phyloP scores from a whole-genome alignment of 2,329 filamentous ascomycete genomes.

The Talaromyces sp. region DNA sequence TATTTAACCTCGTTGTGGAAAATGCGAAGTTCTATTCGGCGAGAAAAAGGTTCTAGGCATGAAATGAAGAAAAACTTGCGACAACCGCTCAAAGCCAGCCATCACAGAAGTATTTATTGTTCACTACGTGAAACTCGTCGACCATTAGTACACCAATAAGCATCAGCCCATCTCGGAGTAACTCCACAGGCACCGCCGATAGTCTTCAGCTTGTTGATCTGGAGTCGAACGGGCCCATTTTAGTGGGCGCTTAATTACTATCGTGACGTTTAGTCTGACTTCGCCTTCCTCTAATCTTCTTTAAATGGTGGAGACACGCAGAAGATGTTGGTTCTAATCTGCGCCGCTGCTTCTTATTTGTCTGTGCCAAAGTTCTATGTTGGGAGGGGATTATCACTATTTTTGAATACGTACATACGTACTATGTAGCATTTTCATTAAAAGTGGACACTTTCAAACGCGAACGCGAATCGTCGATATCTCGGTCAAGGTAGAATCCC shows the following conservation, averaged over 20 bases:
- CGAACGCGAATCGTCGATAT: not conserved
- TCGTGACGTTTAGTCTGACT: not conserved
- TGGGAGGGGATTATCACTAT: not conserved
- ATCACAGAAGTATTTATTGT: not conserved
- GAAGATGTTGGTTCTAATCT: not conserved
- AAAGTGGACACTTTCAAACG: not conserved
- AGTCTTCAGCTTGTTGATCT: conserved; percentile 3
- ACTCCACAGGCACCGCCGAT: not conserved
- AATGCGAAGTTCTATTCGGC: not conserved
- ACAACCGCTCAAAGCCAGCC: not conserved
- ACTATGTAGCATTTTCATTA: too few relatives aligned
- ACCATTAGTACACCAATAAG: not conserved
- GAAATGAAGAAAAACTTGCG: too few relatives aligned
- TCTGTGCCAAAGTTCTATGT: not conserved
- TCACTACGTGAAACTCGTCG: not conserved
- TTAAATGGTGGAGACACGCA: not conserved
- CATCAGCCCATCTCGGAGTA: too few relatives aligned
- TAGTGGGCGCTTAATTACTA: not conserved
- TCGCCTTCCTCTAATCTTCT: not conserved
- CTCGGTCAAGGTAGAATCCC: not conserved
- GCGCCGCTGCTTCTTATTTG: conserved; percentile 2
- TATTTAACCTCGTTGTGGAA: not conserved
- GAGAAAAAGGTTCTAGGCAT: not conserved
- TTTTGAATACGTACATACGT: too few relatives aligned
- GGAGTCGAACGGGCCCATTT: not conserved